Evolutionary conservation across 2,329 filamentous ascomycete genomes (phyloP), one percentile per base, ranked within the genome.

Genomic region (Penicillium sp.): DNA sequence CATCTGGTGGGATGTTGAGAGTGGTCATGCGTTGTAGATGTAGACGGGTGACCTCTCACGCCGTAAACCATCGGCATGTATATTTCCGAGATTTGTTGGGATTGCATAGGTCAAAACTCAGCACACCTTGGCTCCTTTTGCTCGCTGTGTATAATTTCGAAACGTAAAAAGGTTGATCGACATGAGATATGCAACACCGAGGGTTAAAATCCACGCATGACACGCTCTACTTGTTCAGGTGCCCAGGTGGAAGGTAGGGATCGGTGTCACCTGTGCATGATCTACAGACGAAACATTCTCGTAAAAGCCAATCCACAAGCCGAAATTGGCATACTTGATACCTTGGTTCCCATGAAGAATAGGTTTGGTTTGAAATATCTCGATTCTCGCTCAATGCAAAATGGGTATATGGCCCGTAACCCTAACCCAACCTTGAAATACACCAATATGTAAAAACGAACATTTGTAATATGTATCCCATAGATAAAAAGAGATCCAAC

Each of bases 391-490:
- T 40, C 38, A 40, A 40, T 21, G 38, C 38, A 40, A 21, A 40
- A 38, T 34, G 34, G 38, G 38, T 40, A 40, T 40, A 40, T 40
- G n/a, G 38, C 10, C 38, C 16, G n/a, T 22, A 40, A 21, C 38
- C 38, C 38, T 40, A 40, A 21, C 38, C 38, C 38, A 40, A 27
- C 24, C 24, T 27, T 27, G 24, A 8, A 27, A 40, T 40, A 40
- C 24, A 45, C 24, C 24, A 45, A 31, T 11, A 45, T 3, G n/a
- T 9, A 29, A 32, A n/a, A 43, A 54, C 31, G 44, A 34, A 16
- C 24, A 16, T 31, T 27, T 34, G 13, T 39, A 55, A 57, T 22
- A 43, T 50, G 54, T 47, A 34, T 42, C 18, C 27, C 46, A 54
- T 11, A 55, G 34, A 45, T 47, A 48, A 27, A 52, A 45, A 41